Evolutionary conservation across 140 eudicot species (phyloP).

Genomic region (Erigeron philadelphicus): DNA sequence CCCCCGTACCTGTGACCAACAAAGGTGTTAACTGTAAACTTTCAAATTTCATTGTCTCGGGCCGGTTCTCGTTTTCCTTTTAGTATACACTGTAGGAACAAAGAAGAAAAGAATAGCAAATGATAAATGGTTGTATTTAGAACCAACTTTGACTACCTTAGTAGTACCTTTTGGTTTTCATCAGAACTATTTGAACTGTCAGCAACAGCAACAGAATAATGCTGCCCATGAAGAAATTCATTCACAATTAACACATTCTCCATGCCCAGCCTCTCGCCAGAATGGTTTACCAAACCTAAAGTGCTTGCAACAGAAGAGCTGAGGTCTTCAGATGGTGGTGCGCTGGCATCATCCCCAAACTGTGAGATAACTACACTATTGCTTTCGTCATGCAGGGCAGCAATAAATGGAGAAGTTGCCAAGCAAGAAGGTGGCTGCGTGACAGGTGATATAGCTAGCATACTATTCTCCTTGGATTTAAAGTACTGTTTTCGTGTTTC

Average conservation of each 20-base stretch:
- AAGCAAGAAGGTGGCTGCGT: conserved; percentile 37
- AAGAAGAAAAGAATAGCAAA: neutral
- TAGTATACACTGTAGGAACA: neutral
- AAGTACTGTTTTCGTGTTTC: conserved; percentile 61
- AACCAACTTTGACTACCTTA: conserved; percentile 40
- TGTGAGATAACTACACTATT: conserved; percentile 52
- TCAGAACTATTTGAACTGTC: conserved; percentile 26
- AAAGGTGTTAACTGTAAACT: neutral
- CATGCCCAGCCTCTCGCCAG: conserved; percentile 38
- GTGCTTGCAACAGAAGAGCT: conserved; percentile 32
- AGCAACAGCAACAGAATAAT: conserved; percentile 24
- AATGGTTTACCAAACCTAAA: conserved; percentile 9
- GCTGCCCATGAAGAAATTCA: conserved; percentile 68
- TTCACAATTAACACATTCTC: conserved; percentile 81
- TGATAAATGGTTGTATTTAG: neutral
- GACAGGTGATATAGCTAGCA: conserved; percentile 40
- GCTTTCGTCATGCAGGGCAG: conserved; percentile 30
- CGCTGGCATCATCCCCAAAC: conserved; percentile 39
- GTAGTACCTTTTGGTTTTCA: conserved; percentile 33
- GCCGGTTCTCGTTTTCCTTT: neutral
- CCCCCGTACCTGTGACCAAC: conserved; percentile 38
- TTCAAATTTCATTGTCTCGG: neutral
- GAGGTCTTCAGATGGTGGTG: conserved; percentile 24
- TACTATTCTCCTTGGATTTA: conserved; percentile 52
- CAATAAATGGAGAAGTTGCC: conserved; percentile 22